phyloP scores from a whole-genome alignment of 768 basidiomycete genomes.

The Russula virescens region DNA sequence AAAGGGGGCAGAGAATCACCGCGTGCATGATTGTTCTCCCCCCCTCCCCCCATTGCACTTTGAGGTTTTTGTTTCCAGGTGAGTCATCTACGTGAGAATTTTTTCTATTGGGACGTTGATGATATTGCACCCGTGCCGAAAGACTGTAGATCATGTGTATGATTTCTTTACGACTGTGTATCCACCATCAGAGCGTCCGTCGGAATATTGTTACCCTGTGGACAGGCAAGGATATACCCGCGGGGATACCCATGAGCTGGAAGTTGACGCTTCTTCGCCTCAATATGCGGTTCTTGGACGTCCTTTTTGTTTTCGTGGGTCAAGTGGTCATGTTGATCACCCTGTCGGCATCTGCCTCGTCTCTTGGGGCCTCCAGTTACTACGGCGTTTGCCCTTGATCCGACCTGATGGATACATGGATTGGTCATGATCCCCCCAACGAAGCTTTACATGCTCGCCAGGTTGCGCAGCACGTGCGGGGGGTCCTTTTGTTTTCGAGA shows the following conservation, averaged over 20 bases:
- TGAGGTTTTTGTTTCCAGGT: not conserved
- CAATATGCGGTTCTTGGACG: slow-evolving; percentile 18
- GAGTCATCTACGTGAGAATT: slow-evolving; percentile 1
- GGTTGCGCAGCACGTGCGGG: slow-evolving; percentile 16
- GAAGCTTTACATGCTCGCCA: slow-evolving; percentile 8
- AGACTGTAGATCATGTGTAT: slow-evolving; percentile 13
- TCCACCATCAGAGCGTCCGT: slow-evolving; percentile 13
- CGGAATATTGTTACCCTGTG: slow-evolving; percentile 13
- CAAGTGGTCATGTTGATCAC: slow-evolving; percentile 16
- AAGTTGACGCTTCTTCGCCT: slow-evolving; percentile 9
- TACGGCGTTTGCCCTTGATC: slow-evolving; percentile 18
- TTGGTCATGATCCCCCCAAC: slow-evolving; percentile 18
- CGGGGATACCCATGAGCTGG: slow-evolving; percentile 18
- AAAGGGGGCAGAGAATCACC: not conserved
- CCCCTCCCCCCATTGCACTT: not conserved
- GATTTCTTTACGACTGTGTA: slow-evolving; percentile 4
- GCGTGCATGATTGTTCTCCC: not conserved
- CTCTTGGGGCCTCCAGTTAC: slow-evolving; percentile 12
- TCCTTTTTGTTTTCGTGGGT: slow-evolving; percentile 21
- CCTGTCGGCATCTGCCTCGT: slow-evolving; percentile 20
- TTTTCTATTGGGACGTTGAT: slow-evolving; percentile 9
- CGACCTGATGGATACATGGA: slow-evolving; percentile 13
- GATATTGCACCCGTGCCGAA: slow-evolving; percentile 2
- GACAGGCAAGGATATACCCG: slow-evolving; percentile 16
- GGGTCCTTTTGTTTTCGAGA: slow-evolving; percentile 13